These are phyloP conservation scores for Malassezia psittaci DNA, from an alignment of 1,284 basidiomycete species.

Conservation along the genomic window DNA sequence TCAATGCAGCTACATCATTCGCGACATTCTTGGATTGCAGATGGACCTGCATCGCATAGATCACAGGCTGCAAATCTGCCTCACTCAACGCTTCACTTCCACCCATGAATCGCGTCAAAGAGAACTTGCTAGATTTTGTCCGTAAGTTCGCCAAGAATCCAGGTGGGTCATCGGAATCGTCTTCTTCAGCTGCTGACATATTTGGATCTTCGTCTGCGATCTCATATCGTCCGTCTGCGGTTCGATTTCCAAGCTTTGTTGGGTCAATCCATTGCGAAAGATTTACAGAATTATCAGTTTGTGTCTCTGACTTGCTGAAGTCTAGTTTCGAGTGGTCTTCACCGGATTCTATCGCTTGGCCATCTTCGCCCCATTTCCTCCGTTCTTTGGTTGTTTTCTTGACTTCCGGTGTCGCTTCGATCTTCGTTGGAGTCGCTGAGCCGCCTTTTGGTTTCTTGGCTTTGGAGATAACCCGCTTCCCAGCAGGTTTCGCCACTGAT, in stretches of 20 bases:
- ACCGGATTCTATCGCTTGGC: slow-evolving; percentile 52
- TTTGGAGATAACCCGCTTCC: slow-evolving; percentile 52
- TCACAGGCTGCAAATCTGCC: slow-evolving; percentile 72
- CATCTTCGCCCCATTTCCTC: slow-evolving; percentile 77
- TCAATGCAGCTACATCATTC: slow-evolving; percentile 81
- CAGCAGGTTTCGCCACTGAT: slow-evolving; percentile 52
- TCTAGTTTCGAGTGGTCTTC: slow-evolving; percentile 78
- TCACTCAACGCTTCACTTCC: slow-evolving; percentile 64
- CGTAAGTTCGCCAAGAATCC: slow-evolving; percentile 51
- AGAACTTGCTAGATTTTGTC: slow-evolving; percentile 8
- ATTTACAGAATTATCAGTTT: slow-evolving; percentile 49
- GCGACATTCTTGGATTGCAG: slow-evolving; percentile 99
- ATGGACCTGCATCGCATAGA: slow-evolving; percentile 91
- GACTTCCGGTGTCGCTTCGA: slow-evolving; percentile 28
- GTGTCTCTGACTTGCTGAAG: slow-evolving; percentile 57
- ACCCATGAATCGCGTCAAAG: slow-evolving; percentile 55
- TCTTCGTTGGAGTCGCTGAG: slow-evolving; percentile 52
- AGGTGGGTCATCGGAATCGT: slow-evolving; percentile 49
- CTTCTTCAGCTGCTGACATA: slow-evolving; percentile 53
- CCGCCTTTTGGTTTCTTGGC: slow-evolving; percentile 49
- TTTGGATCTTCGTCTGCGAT: slow-evolving; percentile 67
- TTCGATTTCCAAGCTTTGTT: slow-evolving; percentile 67
- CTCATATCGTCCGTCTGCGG: slow-evolving; percentile 77
- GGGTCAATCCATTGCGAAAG: slow-evolving; percentile 53
- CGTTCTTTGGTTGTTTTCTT: slow-evolving; percentile 61